Conservation (phyloP, 805 yeast species). For the Torulaspora indica region DNA sequence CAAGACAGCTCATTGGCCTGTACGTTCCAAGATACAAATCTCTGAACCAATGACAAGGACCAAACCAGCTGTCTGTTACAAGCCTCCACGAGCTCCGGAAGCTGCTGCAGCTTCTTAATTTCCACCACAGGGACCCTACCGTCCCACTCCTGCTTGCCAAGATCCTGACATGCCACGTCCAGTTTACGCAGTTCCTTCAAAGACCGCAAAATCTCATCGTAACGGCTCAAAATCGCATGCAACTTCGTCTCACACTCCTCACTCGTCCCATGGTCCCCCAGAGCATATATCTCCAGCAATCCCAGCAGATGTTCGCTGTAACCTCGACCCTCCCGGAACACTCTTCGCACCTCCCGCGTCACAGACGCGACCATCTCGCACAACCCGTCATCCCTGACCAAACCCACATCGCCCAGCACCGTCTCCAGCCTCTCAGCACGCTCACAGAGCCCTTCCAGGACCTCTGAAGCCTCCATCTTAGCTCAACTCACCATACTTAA, state of each 20-base stretch:
- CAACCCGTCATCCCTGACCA: not conserved
- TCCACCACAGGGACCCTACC: conserved; percentile 1
- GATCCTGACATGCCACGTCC: conserved; percentile 1
- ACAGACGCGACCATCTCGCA: not conserved
- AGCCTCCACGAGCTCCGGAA: conserved; percentile 4
- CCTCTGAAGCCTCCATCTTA: not conserved
- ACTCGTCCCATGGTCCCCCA: not conserved
- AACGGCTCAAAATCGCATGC: conserved; percentile 4
- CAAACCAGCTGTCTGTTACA: conserved; percentile 10
- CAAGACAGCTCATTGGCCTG: conserved; percentile 12
- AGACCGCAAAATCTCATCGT: conserved; percentile 1
- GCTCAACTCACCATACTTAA: not conserved
- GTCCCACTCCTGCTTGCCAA: not conserved
- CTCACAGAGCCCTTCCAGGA: conserved; percentile 1
- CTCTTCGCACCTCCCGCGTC: conserved; percentile 1
- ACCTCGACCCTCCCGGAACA: conserved; percentile 7
- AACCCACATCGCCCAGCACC: conserved; percentile 1
- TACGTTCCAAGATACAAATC: conserved; percentile 11
- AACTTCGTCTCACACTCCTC: conserved; percentile 1
- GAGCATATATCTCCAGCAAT: conserved; percentile 4
- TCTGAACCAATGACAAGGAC: conserved; percentile 8
- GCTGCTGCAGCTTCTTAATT: not conserved
- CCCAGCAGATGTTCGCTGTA: conserved; percentile 8
- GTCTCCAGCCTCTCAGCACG: conserved; percentile 3
- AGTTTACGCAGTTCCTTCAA: conserved; percentile 2